Base-by-base conservation (phyloP, 352 stramenopile genomes). In the Globisporangium nodosum region DNA sequence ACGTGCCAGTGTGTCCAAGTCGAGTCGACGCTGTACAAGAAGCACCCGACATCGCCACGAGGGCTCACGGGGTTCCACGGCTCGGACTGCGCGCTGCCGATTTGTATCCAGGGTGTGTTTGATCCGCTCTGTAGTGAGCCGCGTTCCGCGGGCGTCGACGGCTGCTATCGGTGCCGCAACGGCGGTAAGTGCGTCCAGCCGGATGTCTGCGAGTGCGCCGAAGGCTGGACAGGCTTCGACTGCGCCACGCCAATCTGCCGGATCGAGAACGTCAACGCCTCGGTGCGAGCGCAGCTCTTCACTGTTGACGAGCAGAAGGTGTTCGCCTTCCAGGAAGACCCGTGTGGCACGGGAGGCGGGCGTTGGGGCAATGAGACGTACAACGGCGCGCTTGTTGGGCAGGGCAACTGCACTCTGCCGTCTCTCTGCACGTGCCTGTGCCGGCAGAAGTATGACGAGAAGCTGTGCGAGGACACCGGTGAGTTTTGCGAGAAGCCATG, bases 81-180 rank as follows among this genome's bases (percentile, higher is more conserved):
- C 16, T 85, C 79, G 1, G 96, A 98, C 70, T 99, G 96, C 61
- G 92, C 81, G 2, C 92, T 98, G 52, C 92, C 96, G 13, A 91
- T 99, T 21, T 99, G 96, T 57, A 79, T 96, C 33, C 96, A 99
- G 56, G 96, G 96, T 15, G 78, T 96, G 46, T 98, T 94, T 60
- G 96, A 99, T 66, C 93, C 93, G 11, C 69, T 90, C 43, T 99
- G 96, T 70, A 64, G 53, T 20, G 65, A 69, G 13, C 50, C 63
- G 3, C 56, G 56, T 24, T 67, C 69, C 50, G 65, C 64, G 40
- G 77, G 60, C n/a, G 71, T 76, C 49, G 87, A 98, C 69, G 96
- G 92, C 6, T 99, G 96, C 65, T 99, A 91, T 64, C 83, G 92
- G 0, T 99, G 96, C 71, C 76, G 83, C 37, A 99, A 99, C 61